phyloP scores from a whole-genome alignment of 192 early-diverging fungal genomes.

The Geranomyces michiganensis region DNA sequence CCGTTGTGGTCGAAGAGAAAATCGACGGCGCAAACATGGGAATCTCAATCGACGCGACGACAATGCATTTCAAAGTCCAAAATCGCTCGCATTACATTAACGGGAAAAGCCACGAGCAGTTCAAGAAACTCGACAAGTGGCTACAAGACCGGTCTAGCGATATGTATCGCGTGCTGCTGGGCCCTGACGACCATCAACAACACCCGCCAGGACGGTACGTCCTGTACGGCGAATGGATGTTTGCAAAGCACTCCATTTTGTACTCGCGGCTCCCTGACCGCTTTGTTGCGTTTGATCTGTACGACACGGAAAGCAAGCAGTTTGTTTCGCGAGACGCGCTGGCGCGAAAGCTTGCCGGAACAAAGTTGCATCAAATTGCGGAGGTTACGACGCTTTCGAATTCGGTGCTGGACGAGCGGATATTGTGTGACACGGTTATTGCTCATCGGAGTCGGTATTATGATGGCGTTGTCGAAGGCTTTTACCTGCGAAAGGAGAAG shows the following conservation, averaged over 20 bases:
- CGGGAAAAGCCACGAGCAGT: constrained; percentile 39
- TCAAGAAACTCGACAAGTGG: constrained; percentile 37
- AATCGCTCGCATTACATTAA: constrained; percentile 50
- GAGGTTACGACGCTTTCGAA: not conserved
- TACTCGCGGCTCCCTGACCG: constrained; percentile 39
- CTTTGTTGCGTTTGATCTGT: constrained; percentile 51
- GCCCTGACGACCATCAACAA: not conserved
- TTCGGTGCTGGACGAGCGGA: not conserved
- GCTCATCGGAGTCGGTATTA: not conserved
- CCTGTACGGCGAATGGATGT: constrained; percentile 55
- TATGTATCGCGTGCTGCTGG: constrained; percentile 31
- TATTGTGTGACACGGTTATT: not conserved
- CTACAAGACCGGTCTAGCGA: constrained; percentile 27
- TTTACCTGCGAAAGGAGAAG: constrained; percentile 40
- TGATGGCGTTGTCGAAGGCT: constrained; percentile 17
- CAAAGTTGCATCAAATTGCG: constrained; percentile 5
- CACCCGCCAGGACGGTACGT: constrained; percentile 17
- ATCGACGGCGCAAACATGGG: constrained; percentile 57
- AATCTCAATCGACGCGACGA: constrained; percentile 30
- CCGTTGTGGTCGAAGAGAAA: constrained; percentile 51
- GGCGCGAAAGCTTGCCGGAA: not conserved
- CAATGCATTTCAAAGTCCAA: constrained; percentile 34
- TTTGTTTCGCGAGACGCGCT: constrained; percentile 29
- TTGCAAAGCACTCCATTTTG: constrained; percentile 40
- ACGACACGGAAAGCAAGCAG: constrained; percentile 24